These are phyloP conservation scores for Cudoniella acicularis DNA, from an alignment of 495 filamentous ascomycete genomes.

Conservation along the genomic window DNA sequence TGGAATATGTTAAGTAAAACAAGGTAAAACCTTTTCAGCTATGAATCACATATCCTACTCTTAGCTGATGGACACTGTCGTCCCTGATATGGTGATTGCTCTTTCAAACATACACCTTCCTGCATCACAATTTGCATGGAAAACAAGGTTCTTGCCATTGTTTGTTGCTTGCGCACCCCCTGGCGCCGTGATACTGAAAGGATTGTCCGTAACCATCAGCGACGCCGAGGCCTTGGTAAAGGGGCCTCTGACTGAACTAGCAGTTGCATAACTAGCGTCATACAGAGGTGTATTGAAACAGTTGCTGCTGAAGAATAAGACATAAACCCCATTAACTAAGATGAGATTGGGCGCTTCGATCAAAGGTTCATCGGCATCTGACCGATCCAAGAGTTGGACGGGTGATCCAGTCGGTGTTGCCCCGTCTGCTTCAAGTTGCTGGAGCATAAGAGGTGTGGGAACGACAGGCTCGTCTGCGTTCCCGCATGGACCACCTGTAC, in stretches of 20 bases:
- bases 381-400: slow-evolving; percentile 52
- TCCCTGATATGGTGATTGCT: background rate
- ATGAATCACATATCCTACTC: background rate
- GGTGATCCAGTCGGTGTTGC: slow-evolving; percentile 46
- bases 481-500: slow-evolving; percentile 53
- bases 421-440: slow-evolving; percentile 50
- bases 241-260: slow-evolving; percentile 40
- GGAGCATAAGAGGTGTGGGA: slow-evolving; percentile 58
- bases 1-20: too few species aligned
- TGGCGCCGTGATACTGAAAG: slow-evolving; percentile 41
- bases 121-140: slow-evolving; percentile 47
- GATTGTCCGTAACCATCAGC: slow-evolving; percentile 38
- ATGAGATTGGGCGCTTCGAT: slow-evolving; percentile 60
- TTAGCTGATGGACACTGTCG: background rate
- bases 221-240: slow-evolving; percentile 38
- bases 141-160: slow-evolving; percentile 44
- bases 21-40: too few species aligned
- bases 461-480: slow-evolving; percentile 46
- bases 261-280: slow-evolving; percentile 52
- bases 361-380: slow-evolving; percentile 51
- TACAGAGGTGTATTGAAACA: slow-evolving; percentile 50
- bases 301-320: slow-evolving; percentile 60
- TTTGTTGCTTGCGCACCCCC: slow-evolving; percentile 48
- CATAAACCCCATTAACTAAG: slow-evolving; percentile 44
- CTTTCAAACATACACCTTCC: slow-evolving; percentile 34